Conservation (phyloP, 140 eudicot genomes). For the Oenanthe javanica region DNA sequence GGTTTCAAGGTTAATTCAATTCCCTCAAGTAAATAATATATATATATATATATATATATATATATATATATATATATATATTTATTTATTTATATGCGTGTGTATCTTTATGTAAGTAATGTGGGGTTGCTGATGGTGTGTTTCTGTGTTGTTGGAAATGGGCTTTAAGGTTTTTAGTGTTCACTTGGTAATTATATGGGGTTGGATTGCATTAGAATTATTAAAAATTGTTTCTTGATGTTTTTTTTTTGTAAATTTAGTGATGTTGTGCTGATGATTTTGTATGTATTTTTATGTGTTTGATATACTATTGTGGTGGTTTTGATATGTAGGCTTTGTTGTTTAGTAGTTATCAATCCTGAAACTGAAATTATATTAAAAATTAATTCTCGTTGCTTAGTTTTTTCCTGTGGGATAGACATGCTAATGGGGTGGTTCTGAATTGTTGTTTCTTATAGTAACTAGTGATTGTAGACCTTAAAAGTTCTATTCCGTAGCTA, state of each 20-base stretch:
- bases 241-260: background rate
- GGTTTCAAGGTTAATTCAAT: slow-evolving; percentile 70
- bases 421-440: background rate
- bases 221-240: background rate
- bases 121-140: background rate
- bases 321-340: background rate
- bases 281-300: background rate
- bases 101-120: background rate
- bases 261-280: background rate
- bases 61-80: background rate
- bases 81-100: background rate
- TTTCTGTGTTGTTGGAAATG: background rate
- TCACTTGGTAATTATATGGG: background rate
- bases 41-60: no score
- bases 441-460: background rate
- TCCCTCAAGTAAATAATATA: background rate
- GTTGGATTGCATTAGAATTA: background rate
- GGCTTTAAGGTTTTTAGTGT: background rate
- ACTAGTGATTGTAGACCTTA: background rate
- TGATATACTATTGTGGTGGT: background rate
- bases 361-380: background rate
- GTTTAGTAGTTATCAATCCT: background rate
- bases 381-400: background rate
- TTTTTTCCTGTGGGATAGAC: background rate
- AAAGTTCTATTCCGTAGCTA: background rate